These are phyloP conservation scores for Diaporthe aspalathi DNA, from an alignment of 2,329 filamentous ascomycete species.

Conservation along the genomic window DNA sequence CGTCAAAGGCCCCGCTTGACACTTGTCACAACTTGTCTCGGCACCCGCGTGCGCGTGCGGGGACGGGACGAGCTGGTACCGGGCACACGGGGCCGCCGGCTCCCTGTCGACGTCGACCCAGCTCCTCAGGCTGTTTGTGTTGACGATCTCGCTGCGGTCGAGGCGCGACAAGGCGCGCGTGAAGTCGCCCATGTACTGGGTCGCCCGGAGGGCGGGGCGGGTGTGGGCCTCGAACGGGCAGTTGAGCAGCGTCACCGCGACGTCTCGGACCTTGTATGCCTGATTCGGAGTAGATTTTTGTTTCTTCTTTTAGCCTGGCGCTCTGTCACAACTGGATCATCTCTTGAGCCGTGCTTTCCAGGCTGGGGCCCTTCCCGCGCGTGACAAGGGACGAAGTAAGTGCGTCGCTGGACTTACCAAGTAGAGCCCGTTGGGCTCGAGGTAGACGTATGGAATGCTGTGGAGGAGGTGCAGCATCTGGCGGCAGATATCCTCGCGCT, in stretches of 20 bases:
- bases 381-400: background rate
- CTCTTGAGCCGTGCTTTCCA: no score
- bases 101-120: slow-evolving; percentile 46
- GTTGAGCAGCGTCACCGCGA: slow-evolving; percentile 49
- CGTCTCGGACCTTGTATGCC: slow-evolving; percentile 51
- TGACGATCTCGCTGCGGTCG: slow-evolving; percentile 49
- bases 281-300: no score
- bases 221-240: slow-evolving; percentile 48
- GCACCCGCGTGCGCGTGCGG: background rate
- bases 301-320: no score
- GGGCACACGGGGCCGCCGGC: slow-evolving; percentile 1
- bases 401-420: background rate
- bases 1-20: background rate
- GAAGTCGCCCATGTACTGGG: slow-evolving; percentile 47
- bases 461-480: slow-evolving; percentile 51
- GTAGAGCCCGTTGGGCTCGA: slow-evolving; percentile 51
- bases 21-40: background rate
- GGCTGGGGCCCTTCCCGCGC: no score
- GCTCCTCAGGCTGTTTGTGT: slow-evolving; percentile 47
- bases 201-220: slow-evolving; percentile 43
- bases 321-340: no score
- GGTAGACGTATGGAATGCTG: slow-evolving; percentile 46
- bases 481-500: slow-evolving; percentile 51
- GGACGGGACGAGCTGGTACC: background rate
- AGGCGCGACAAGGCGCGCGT: slow-evolving; percentile 45